Base-by-base conservation (phyloP, 192 early-diverging fungal species). In the Backusella psychrophila region DNA sequence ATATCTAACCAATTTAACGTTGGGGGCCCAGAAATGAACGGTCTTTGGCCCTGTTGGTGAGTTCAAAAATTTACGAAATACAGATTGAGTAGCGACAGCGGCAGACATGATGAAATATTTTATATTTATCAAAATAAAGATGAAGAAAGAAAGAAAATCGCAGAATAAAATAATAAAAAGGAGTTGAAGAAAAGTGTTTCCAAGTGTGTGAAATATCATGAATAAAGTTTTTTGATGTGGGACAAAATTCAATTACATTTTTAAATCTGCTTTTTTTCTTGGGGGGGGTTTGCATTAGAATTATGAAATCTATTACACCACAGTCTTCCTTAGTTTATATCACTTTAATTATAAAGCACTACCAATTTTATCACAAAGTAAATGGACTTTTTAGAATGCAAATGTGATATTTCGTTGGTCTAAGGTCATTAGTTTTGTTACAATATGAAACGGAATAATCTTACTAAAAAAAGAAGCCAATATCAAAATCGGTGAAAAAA, bases 1-100 rank as follows among this genome's bases (percentile, higher is more conserved):
- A 29, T 39, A 41, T 21, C 23, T 33, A 69, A 93, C 92, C 94
- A 93, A 94, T 92, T 96, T 96, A 84, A 89, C 89, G 56, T 90
- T 83, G 41, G 98, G 98, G 0, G 96, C 98, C 98, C 98, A 99
- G 81, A 99, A 99, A 82, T 96, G 94, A 79, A 99, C 91, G 42
- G 98, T 99, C 87, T 96, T 97, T 75, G 98, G 98, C 69, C 85
- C 87, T 34, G 91, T 91, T 15, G 92, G 91, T 33, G 88, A 90
- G 79, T 92, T 92, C 77, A 85, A 79, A 84, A 96, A 96, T 83
- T 79, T 90, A 53, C 76, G 72, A 69, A 97, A 90, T n/a, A 87
- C 91, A 69, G 88, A 87, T 46, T 84, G 83, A 7, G 85, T 78
- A 46, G 80, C 82, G 72, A 80, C 83, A 8, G 85, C 35, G 34